Conservation (phyloP, 1,284 basidiomycete genomes). For the Cryptococcus sp. region DNA sequence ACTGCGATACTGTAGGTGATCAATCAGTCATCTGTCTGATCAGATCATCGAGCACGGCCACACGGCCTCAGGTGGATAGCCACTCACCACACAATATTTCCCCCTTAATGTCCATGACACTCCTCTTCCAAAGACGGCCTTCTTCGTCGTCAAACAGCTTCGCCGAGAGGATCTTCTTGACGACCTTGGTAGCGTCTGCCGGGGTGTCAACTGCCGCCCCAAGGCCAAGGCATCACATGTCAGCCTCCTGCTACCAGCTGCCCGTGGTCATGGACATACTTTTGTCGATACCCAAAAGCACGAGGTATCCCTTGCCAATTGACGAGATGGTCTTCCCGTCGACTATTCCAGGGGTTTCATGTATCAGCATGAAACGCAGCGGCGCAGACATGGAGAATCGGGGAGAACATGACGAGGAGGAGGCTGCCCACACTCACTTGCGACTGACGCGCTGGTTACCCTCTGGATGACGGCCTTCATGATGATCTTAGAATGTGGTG, state of each 20-base stretch:
- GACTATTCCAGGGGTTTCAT: slow-evolving; percentile 21
- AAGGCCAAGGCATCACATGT: neutral
- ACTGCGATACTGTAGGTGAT: slow-evolving; percentile 55
- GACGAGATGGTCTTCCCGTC: slow-evolving; percentile 59
- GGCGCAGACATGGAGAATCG: too few relatives aligned
- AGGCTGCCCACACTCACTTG: slow-evolving; percentile 29
- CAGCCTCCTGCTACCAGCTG: neutral
- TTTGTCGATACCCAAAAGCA: slow-evolving; percentile 78
- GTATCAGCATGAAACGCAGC: too few relatives aligned
- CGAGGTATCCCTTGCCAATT: slow-evolving; percentile 77
- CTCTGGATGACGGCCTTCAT: slow-evolving; percentile 51
- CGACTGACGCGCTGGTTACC: slow-evolving; percentile 45
- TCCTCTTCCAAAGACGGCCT: slow-evolving; percentile 63
- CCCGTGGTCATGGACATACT: slow-evolving; percentile 54
- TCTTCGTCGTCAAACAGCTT: slow-evolving; percentile 64
- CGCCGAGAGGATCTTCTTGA: slow-evolving; percentile 74
- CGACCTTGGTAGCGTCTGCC: slow-evolving; percentile 64
- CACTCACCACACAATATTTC: slow-evolving; percentile 70
- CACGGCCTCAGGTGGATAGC: slow-evolving; percentile 8
- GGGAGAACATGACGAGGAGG: neutral
- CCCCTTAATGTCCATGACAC: slow-evolving; percentile 75
- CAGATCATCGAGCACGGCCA: too few relatives aligned
- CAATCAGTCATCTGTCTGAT: neutral
- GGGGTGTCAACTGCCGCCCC: slow-evolving; percentile 66
- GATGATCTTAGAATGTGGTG: too few relatives aligned